Evolutionary conservation across 352 stramenopile genomes (phyloP), one percentile per base, ranked within the genome.

Genomic region (Phytophthora sansomeana): DNA sequence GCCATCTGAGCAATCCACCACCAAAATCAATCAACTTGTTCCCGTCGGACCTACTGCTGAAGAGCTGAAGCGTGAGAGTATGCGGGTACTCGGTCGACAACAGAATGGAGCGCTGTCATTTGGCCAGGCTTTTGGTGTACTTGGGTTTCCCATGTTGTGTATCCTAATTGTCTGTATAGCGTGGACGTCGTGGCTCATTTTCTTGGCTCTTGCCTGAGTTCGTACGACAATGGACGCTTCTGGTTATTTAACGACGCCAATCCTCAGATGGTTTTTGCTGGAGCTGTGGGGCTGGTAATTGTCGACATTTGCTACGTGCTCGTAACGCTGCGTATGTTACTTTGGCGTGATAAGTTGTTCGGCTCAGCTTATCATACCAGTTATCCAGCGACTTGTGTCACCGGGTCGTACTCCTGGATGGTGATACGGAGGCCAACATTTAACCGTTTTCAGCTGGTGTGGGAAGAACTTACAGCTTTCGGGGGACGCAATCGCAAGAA

Each of bases 181-280:
- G 0, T 87, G 76, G 78, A 83, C 66, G 0, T 44, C 59, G 7
- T 74, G 75, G 39, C 63, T 84, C 6, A 57, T 77, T n/a, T 50
- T 75, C 10, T 55, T 85, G 17, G 81, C 78, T 29, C 44, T 76
- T 2, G 24, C 51, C 85, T 75, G 0, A 49, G 52, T 4, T 60
- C 69, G 13, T 78, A 85, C 29, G 75, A 89, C 36, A 63, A 77
- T 29, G 80, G 75, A 1, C 53, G 69, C 5, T 89, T 87, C 53
- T 89, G 77, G 77, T 58, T 74, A 33, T 60, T 81, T 43, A 62
- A 57, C 29, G 66, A 66, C 33, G 17, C 46, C 16, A 46, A 59
- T 4, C 11, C 47, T 19, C 17, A 26, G 9, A 49, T 67, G 7
- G 47, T 63, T 8, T 5, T 48, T 4, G 28, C 53, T n/a, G 57